Evolutionary conservation across 1,284 basidiomycete species (phyloP), one percentile per base, ranked within the genome.

Genomic region (Ganoderma boninense): DNA sequence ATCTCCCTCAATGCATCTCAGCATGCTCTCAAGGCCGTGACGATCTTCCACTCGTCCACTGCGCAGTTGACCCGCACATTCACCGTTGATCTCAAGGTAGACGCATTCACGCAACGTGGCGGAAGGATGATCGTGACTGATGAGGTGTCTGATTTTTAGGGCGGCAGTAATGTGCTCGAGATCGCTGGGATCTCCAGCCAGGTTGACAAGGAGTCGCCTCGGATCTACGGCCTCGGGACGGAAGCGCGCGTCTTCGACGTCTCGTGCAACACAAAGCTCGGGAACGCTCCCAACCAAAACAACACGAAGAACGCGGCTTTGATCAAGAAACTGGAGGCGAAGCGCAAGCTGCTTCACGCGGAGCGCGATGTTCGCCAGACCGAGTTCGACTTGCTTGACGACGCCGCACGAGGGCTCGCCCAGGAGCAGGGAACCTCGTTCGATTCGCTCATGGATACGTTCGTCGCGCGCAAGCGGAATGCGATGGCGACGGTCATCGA

Each of bases 191-290:
- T 90, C 10, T 80, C 88, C 5, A 83, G 82, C 71, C 80, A 78
- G 42, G 84, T 89, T 64, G 86, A 88, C 71, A 82, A 81, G 0
- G 80, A 87, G 11, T 87, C 87, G 26, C 82, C 86, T 52, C 82
- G 87, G 49, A 83, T 89, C 16, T 84, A 86, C 59, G 86, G 85
- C 4, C 79, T 87, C 18, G 83, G 81, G 26, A 78, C 70, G 0
- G 69, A 82, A 40, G 83, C 84, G 6, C 84, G 84, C 67, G 79
- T 90, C 18, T 83, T 84, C 66, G 87, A 87, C 76, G 83, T 88
- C 29, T 83, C 85, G 8, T 87, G 83, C 76, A 84, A 80, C 32
- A 72, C 73, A 71, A 68, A 64, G 74, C 67, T 73, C 26, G 69
- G 74, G 43, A 20, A 32, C 5, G 54, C 13, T 16, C 46, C 54